Conservation (phyloP, 495 filamentous ascomycete genomes). For the Halenospora varia region DNA sequence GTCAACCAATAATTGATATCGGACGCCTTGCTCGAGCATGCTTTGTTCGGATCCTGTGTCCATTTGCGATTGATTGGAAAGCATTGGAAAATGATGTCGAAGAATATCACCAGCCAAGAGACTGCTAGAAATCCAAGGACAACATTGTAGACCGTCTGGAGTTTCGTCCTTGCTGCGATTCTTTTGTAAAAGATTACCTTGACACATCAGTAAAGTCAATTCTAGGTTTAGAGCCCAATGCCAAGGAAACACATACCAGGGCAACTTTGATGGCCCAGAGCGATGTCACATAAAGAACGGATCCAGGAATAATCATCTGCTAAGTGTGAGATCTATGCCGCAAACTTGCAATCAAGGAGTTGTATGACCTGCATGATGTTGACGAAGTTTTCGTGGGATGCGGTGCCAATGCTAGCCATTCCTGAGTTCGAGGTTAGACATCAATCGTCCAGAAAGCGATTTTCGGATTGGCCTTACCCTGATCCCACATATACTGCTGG, state of each 20-base stretch:
- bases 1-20: constrained; percentile 7
- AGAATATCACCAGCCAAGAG: not conserved
- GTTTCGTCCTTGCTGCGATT: not conserved
- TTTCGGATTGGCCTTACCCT: not conserved
- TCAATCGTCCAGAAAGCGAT: not conserved
- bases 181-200: constrained; percentile 1
- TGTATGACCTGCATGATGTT: not conserved
- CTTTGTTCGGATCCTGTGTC: not conserved
- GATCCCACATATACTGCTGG: constrained; percentile 1
- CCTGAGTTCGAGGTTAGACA: not conserved
- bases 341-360: not conserved
- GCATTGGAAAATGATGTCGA: constrained; percentile 6
- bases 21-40: not conserved
- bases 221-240: not conserved
- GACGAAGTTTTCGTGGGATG: not conserved
- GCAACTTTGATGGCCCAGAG: not conserved
- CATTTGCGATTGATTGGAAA: not conserved
- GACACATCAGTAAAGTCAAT: not conserved
- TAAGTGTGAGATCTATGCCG: not conserved
- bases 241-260: not conserved
- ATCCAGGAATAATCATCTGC: not conserved
- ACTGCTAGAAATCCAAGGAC: not conserved
- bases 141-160: not conserved
- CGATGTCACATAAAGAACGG: not conserved
- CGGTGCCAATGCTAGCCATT: not conserved